Evolutionary conservation across 495 filamentous ascomycete genomes (phyloP), one percentile per base, ranked within the genome.

Genomic region (Penicillium mononematosum): DNA sequence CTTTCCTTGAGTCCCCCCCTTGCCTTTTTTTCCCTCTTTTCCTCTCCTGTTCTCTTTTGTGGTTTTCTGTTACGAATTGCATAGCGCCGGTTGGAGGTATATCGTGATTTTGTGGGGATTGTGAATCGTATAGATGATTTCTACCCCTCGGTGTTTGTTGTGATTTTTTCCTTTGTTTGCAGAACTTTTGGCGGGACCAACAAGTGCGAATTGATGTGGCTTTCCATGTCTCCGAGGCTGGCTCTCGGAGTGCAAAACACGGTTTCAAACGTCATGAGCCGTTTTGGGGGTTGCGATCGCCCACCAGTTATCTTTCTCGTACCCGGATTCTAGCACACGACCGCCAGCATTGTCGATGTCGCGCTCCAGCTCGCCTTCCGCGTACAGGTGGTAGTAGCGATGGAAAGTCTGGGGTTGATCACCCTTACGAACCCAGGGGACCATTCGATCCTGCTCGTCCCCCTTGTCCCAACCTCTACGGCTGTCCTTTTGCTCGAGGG

Each of bases 261-360:
- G 50, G 46, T 29, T 29, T 51, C 53, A 44, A 24, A 24, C 42
- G 41, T 54, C 42, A 62, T 56, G 53, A 54, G 31, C 34, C 51
- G 44, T 52, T 38, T 65, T 66, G 57, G 71, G 72, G 36, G 68
- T 70, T 44, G 79, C 81, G 46, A 91, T 86, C 34, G 81, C 90
- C 93, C 94, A 98, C 94, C 94, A 98, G 78, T 98, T 98, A 62
- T 98, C 94, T 72, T 85, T 94, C 67, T 98, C 94, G 76, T 97
- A 98, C 27, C 94, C 94, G 53, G 86, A 87, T 59, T 87, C 85
- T 42, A 93, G 58, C 17, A 96, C 83, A 47, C 67, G 69, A 34
- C 94, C 94, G 31, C 90, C 92, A 44, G 90, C 94, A 25, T 74
- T 77, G 41, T 67, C 65, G 56, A 96, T 82, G 70, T 98, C 90